phyloP scores from a whole-genome alignment of 2,329 filamentous ascomycete genomes.

The Rhinocladiella similis region DNA sequence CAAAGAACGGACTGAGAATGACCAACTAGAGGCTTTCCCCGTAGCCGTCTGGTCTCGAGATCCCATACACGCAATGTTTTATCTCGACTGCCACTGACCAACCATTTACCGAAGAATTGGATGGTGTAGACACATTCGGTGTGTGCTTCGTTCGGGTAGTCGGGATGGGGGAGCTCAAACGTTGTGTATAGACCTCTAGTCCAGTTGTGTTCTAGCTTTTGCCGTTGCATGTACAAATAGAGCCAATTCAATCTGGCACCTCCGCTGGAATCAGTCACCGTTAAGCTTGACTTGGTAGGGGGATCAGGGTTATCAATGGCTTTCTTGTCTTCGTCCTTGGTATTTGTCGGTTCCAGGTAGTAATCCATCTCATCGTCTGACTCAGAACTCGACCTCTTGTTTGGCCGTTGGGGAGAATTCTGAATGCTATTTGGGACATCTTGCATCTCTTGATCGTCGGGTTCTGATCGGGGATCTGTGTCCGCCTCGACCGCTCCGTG shows the following conservation, averaged over 20 bases:
- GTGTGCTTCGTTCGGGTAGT: constrained; percentile 78
- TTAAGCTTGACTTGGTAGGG: constrained; percentile 35
- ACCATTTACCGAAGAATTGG: constrained; percentile 79
- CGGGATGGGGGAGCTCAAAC: constrained; percentile 87
- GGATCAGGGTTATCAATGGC: constrained; percentile 11
- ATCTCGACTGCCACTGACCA: constrained; percentile 93
- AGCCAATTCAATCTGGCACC: constrained; percentile 77
- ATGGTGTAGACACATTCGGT: constrained; percentile 92
- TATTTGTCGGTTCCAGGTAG: not conserved
- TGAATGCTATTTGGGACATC: constrained; percentile 32
- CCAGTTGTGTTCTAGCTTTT: constrained; percentile 88
- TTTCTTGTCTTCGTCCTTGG: constrained; percentile 4
- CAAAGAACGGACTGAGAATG: constrained; percentile 89
- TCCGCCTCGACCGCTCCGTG: constrained; percentile 51
- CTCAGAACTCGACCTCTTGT: constrained; percentile 27
- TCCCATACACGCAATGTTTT: constrained; percentile 88
- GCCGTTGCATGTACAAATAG: constrained; percentile 85
- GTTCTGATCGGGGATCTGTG: constrained; percentile 33
- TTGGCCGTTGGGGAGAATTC: constrained; percentile 26
- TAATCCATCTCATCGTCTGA: constrained; percentile 28
- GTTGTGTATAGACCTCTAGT: constrained; percentile 76
- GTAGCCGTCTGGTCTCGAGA: constrained; percentile 75
- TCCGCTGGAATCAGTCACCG: constrained; percentile 36
- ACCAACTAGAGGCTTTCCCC: constrained; percentile 69
- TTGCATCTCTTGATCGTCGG: constrained; percentile 46